phyloP scores from a whole-genome alignment of 352 stramenopile species.

The Aphanomyces astaci region DNA sequence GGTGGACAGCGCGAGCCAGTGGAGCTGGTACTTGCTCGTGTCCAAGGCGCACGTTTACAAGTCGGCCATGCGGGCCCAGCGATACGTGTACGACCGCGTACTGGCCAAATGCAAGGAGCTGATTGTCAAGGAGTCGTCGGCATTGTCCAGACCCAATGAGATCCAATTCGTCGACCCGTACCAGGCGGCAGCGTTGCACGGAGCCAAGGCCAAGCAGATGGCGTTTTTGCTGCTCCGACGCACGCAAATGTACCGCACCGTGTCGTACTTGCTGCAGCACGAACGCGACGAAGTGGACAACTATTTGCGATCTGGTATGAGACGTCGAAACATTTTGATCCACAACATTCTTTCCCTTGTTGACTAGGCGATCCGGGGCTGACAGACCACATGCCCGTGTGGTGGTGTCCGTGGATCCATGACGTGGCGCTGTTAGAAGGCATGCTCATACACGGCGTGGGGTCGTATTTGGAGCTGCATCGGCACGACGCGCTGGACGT shows the following conservation, averaged over 20 bases:
- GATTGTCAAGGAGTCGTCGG: not conserved
- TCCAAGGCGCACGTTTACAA: constrained; percentile 3
- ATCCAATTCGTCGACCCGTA: constrained; percentile 83
- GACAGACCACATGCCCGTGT: constrained; percentile 63
- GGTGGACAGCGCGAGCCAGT: constrained; percentile 34
- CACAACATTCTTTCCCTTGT: constrained; percentile 25
- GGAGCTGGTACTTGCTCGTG: constrained; percentile 20
- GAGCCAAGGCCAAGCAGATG: constrained; percentile 76
- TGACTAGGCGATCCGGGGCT: constrained; percentile 3
- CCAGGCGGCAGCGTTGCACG: constrained; percentile 72
- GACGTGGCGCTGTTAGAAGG: constrained; percentile 69
- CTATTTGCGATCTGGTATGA: constrained; percentile 52
- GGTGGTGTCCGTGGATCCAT: constrained; percentile 86
- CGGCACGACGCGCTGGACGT: not conserved
- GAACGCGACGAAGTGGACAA: constrained; percentile 34
- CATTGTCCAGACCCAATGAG: constrained; percentile 60
- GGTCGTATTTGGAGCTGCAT: not conserved
- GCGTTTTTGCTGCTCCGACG: constrained; percentile 76
- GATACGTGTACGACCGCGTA: constrained; percentile 22
- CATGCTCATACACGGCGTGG: constrained; percentile 70
- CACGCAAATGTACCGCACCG: constrained; percentile 59
- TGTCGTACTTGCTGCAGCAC: constrained; percentile 50
- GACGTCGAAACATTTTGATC: too few species aligned
- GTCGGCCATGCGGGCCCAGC: constrained; percentile 10
- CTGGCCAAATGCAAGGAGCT: constrained; percentile 21